Conservation (phyloP, 257 asterid genomes). For the Petunia axillaris region DNA sequence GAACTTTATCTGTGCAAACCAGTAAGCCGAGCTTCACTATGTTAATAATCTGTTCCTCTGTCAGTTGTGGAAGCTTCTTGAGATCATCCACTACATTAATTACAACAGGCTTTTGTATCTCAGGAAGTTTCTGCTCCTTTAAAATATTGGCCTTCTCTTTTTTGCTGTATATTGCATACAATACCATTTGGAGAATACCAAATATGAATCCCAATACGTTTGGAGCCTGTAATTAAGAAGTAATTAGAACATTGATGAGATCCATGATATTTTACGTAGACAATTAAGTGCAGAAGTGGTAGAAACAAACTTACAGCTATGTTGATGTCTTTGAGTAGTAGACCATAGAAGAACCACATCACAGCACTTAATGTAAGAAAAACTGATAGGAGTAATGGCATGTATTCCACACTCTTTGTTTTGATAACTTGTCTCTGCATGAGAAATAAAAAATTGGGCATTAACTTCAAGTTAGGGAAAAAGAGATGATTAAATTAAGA, state of each 20-base stretch:
- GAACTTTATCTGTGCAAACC: conserved; percentile 42
- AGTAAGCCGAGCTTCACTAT: conserved; percentile 46
- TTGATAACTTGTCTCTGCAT: conserved; percentile 56
- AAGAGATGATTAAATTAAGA: background rate
- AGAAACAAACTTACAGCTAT: conserved; percentile 45
- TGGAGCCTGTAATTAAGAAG: conserved; percentile 41
- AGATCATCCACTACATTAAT: conserved; percentile 22
- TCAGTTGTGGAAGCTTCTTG: conserved; percentile 38
- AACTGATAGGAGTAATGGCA: conserved; percentile 52
- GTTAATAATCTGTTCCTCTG: conserved; percentile 45
- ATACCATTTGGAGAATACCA: conserved; percentile 61
- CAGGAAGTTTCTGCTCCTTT: conserved; percentile 31
- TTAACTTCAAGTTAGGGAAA: background rate
- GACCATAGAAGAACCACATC: conserved; percentile 58
- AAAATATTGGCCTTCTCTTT: conserved; percentile 19
- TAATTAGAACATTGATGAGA: background rate
- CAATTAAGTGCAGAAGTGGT: background rate
- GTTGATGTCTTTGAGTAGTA: conserved; percentile 50
- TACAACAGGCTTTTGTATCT: conserved; percentile 22
- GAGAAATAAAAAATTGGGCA: too few relatives aligned
- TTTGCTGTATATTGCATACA: conserved; percentile 46
- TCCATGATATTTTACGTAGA: background rate
- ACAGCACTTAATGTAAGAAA: conserved; percentile 58
- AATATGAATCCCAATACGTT: conserved; percentile 59
- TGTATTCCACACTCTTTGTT: conserved; percentile 54